Evolutionary conservation across 139 green algal species (phyloP), one percentile per base, ranked within the genome.

Genomic region (Bryopsis sp.): DNA sequence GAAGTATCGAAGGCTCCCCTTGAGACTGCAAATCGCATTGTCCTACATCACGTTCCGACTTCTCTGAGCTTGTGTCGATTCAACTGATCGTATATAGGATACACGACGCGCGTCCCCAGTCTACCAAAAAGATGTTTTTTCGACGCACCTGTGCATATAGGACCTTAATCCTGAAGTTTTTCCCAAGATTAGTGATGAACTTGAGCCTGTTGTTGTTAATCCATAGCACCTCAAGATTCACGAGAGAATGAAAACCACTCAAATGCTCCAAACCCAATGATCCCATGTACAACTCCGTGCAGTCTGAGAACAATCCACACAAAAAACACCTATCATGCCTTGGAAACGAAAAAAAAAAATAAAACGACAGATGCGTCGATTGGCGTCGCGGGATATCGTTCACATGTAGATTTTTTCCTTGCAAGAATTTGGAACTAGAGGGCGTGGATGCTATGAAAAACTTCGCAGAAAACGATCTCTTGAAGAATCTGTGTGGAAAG

Each of bases 11-110:
- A 88, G 76, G 72, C 75, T 82, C 8, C 82, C 82, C 19, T 80
- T 81, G 5, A 88, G 75, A 4, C 74, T 85, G 73, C 75, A 85
- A 38, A 88, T 78, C 35, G 71, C 36, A 62, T 88, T 88, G 65
- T 85, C 70, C 79, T 88, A 75, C 15, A 31, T 48, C 11, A 54
- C 43, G 43, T 54, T 54, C 19, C 19, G 15, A 54, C 19, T 54
- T 26, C 43, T 26, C 11, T 54, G 11, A 54, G 19, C 15, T 54
- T 11, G 43, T 54, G 43, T 54, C 11, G 43, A 54, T 26, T 11
- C 15, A 11, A 54, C 15, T 19, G 43, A 19, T 54, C 43, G 19
- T 11, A 54, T 54, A 54, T n/a, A n/a, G n/a, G n/a, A 19, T 19
- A 54, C 43, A 54, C 19, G 15, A 26, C 43, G 15, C 11, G 43